These are phyloP conservation scores for Amaranthus palmeri DNA, from an alignment of 148 eudicot genomes.

Conservation along the genomic window DNA sequence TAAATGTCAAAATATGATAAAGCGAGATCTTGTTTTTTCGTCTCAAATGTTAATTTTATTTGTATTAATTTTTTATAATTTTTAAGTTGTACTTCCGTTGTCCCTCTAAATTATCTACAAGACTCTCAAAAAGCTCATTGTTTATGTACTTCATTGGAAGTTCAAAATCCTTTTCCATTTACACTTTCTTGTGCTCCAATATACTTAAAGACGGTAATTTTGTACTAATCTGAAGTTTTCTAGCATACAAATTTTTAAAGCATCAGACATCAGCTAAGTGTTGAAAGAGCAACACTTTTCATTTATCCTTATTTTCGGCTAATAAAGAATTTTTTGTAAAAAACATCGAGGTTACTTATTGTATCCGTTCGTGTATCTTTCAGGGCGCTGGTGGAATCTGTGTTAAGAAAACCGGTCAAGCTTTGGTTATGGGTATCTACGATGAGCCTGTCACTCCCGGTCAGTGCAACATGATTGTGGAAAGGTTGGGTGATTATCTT, in stretches of 20 bases:
- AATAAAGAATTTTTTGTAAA: background rate
- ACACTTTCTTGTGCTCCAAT: background rate
- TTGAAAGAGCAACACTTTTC: background rate
- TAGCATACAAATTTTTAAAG: background rate
- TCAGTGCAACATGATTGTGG: conserved; percentile 42
- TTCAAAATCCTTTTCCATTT: background rate
- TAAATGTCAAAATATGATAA: too few relatives aligned
- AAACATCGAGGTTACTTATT: background rate
- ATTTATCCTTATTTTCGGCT: background rate
- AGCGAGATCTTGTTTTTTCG: too few relatives aligned
- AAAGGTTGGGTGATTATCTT: conserved; percentile 42
- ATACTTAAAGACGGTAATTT: background rate
- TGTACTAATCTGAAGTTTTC: background rate
- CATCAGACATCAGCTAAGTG: too few relatives aligned
- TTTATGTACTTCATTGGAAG: background rate
- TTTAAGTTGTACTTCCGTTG: too few relatives aligned
- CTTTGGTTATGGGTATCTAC: conserved; percentile 45
- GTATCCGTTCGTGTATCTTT: background rate
- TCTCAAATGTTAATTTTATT: too few relatives aligned
- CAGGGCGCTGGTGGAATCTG: conserved; percentile 59
- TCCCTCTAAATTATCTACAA: too few relatives aligned
- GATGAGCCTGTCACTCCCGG: conserved; percentile 48
- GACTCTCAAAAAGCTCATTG: too few relatives aligned
- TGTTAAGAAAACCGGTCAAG: conserved; percentile 42
- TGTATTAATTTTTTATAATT: too few relatives aligned